Evolutionary conservation across 768 basidiomycete species (phyloP).

Genomic region (Daedaleopsis sinensis): DNA sequence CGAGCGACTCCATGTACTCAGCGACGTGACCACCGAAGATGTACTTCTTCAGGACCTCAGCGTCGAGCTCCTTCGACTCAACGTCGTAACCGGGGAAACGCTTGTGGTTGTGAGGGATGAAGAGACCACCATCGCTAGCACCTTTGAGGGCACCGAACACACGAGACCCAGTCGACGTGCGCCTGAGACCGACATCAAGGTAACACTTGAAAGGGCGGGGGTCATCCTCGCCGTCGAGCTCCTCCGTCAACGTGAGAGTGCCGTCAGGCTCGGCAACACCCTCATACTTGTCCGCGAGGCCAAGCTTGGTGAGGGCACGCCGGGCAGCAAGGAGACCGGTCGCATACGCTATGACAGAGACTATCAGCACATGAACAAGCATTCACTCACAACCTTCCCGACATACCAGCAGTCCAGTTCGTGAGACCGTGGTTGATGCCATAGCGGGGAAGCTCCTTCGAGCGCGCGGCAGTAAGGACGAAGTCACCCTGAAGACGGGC

Average conservation of each 20-base stretch:
- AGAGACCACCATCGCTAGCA: slow-evolving; percentile 96
- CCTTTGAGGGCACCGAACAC: slow-evolving; percentile 99
- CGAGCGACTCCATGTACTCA: slow-evolving; percentile 99
- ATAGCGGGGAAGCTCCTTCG: slow-evolving; percentile 91
- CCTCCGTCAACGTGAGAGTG: slow-evolving; percentile 78
- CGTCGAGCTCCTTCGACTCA: slow-evolving; percentile 90
- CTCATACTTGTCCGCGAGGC: slow-evolving; percentile 97
- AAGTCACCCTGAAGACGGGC: slow-evolving; percentile 98
- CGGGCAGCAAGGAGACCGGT: slow-evolving; percentile 95
- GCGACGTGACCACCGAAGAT: slow-evolving; percentile 97
- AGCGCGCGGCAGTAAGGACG: slow-evolving; percentile 84
- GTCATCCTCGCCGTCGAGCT: slow-evolving; percentile 87
- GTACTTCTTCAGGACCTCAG: slow-evolving; percentile 96
- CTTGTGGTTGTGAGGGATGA: slow-evolving; percentile 96
- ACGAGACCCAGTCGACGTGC: slow-evolving; percentile 96
- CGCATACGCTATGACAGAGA: slow-evolving; percentile 75
- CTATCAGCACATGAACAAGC: background rate
- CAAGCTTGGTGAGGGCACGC: slow-evolving; percentile 92
- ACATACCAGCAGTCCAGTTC: slow-evolving; percentile 94
- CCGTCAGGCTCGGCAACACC: slow-evolving; percentile 93
- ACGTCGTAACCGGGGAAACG: slow-evolving; percentile 98
- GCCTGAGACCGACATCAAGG: slow-evolving; percentile 97
- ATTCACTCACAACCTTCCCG: background rate
- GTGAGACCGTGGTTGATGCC: slow-evolving; percentile 98
- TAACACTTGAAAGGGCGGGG: slow-evolving; percentile 99